A percentile compares a stretch with the other conserved stretches of the same genome.
These are phyloP conservation scores for Arabis alpina DNA, from an alignment of 345 rosid genomes.

Conservation along the genomic window DNA sequence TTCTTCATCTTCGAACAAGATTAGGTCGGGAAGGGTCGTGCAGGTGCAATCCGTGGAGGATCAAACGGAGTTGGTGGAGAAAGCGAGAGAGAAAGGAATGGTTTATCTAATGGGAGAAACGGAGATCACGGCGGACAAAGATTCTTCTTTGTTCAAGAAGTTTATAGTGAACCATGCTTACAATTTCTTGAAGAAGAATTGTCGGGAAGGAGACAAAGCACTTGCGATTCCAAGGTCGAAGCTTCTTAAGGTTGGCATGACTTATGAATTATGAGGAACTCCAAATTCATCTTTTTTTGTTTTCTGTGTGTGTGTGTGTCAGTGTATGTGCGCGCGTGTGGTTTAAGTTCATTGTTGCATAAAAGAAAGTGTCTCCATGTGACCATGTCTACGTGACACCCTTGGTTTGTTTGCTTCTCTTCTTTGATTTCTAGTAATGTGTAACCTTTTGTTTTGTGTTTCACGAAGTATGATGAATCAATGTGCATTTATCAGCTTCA, in stretches of 20 bases:
- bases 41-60: constrained; percentile 42
- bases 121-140: constrained; percentile 54
- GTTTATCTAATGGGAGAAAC: constrained; percentile 74
- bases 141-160: constrained; percentile 64
- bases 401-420: constrained; percentile 1
- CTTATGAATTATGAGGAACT: constrained; percentile 65
- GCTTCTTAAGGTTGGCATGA: constrained; percentile 83
- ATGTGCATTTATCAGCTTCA: neutral
- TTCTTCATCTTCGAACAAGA: constrained; percentile 41
- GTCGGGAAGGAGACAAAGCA: constrained; percentile 59
- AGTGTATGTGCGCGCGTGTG: neutral
- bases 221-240: constrained; percentile 62
- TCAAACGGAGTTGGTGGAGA: constrained; percentile 62
- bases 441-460: neutral
- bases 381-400: neutral
- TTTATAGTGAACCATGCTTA: constrained; percentile 59
- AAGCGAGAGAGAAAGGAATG: constrained; percentile 64
- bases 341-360: neutral
- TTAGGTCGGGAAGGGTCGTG: constrained; percentile 10
- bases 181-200: constrained; percentile 65
- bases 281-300: neutral
- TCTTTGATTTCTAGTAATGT: neutral
- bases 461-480: neutral
- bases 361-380: constrained; percentile 9
- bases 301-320: neutral